Evolutionary conservation across 2,329 filamentous ascomycete species (phyloP), one percentile per base, ranked within the genome.

Genomic region (Geosmithia morbida): DNA sequence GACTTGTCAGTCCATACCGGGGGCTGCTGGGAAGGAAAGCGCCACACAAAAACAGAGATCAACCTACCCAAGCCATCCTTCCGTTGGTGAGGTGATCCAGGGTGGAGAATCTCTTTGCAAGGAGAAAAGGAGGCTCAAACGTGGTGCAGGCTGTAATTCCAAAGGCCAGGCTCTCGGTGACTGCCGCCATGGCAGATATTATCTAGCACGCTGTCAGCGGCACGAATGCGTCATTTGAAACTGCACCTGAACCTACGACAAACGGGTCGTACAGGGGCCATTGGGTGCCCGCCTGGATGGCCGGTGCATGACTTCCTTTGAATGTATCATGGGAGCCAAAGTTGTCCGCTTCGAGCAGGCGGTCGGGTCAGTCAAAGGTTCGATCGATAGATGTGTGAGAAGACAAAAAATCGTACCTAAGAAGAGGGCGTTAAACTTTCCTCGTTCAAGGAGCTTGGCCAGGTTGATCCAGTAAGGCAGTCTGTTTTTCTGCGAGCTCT

Each of bases 381-480:
- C 0, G 79, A 78, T 75, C 77, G 54, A 82, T 78, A 0, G 77
- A 75, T 1, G 75, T 78, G 20, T 75, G 64, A 2, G 75, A 66
- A 51, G 81, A 79, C 53, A 74, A 79, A 48, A 77, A 72, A 51
- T 2, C 79, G 84, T 80, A 0, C 80, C 80, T 4, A 84, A 66
- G 55, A 83, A 83, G 4, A 84, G 59, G 0, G 77, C 76, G 50
- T 81, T 82, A 61, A 83, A 78, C 6, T 72, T 72, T 2, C 77
- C 79, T 13, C 70, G 64, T 48, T 83, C 79, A 1, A 82, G 64
- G 0, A 82, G 57, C 50, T 81, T 75, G 8, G 79, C 79, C 0
- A 83, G 64, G 18, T 83, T 68, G 26, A 78, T 74, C 78, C 78
- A 83, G 55, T 83, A 82, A 10, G 73, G 64, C 1, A 83, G 65